A percentile compares a stretch with the other conserved stretches of the same genome.
Conservation (phyloP, 2,329 filamentous ascomycete genomes). For the Tolypocladium inflatum region DNA sequence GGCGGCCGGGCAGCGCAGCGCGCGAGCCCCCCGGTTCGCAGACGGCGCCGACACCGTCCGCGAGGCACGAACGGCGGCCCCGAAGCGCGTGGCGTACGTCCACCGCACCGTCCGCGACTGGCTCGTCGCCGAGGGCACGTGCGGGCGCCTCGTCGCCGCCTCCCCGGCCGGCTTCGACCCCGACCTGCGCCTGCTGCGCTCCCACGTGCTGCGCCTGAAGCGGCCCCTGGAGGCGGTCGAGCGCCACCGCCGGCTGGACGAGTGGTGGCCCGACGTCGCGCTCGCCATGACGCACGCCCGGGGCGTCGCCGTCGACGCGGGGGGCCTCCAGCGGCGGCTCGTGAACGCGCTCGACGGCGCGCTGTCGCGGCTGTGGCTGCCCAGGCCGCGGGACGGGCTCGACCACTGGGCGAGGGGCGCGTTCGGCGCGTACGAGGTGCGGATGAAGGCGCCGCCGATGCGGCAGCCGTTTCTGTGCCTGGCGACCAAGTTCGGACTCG, state of each 20-base stretch:
- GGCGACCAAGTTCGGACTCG: constrained; percentile 22
- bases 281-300: constrained; percentile 27
- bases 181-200: constrained; percentile 20
- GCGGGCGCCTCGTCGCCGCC: neutral
- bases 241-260: constrained; percentile 25
- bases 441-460: constrained; percentile 18
- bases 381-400: constrained; percentile 12
- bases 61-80: neutral
- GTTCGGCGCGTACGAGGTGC: constrained; percentile 20
- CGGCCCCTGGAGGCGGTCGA: constrained; percentile 21
- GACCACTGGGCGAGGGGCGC: constrained; percentile 24
- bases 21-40: neutral
- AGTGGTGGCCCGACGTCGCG: constrained; percentile 27
- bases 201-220: constrained; percentile 23
- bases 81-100: neutral
- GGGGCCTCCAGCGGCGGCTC: constrained; percentile 7
- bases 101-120: neutral
- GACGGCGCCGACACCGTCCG: neutral
- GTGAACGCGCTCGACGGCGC: constrained; percentile 18
- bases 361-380: constrained; percentile 20
- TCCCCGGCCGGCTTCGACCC: constrained; percentile 2
- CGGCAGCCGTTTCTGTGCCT: constrained; percentile 20
- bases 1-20: neutral
- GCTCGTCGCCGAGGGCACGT: neutral
- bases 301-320: constrained; percentile 11